Evolutionary conservation across 352 stramenopile genomes (phyloP).

Genomic region (Phytophthora parvispora): DNA sequence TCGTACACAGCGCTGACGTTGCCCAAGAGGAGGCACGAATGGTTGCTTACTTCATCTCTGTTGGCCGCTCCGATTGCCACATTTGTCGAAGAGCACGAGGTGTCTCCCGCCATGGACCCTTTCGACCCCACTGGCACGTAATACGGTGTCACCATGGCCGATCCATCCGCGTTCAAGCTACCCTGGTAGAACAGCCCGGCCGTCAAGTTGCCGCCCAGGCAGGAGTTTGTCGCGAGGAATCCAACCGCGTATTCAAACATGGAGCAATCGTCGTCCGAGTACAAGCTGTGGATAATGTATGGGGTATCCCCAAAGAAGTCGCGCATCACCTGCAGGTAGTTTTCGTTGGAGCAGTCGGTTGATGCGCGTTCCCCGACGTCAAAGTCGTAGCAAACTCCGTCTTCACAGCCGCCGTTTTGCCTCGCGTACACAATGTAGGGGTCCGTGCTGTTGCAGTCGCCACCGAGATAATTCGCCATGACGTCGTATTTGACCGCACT

Average conservation of each 20-base stretch:
- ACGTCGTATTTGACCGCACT: slow-evolving; percentile 6
- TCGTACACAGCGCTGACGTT: neutral
- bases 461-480: neutral
- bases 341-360: slow-evolving; percentile 9
- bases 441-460: neutral
- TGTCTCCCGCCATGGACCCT: slow-evolving; percentile 6
- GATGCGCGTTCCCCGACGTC: neutral
- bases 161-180: slow-evolving; percentile 6
- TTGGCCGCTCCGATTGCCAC: neutral
- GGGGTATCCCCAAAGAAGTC: slow-evolving; percentile 4
- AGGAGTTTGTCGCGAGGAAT: slow-evolving; percentile 8
- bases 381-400: slow-evolving; percentile 9
- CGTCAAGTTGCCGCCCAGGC: slow-evolving; percentile 3
- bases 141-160: neutral
- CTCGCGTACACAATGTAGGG: slow-evolving; percentile 13
- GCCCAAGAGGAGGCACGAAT: neutral
- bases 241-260: slow-evolving; percentile 11
- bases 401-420: slow-evolving; percentile 4
- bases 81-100: neutral
- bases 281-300: slow-evolving; percentile 22
- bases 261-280: slow-evolving; percentile 3
- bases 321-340: slow-evolving; percentile 12
- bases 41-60: neutral
- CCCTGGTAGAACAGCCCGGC: neutral
- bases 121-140: neutral